A percentile compares a stretch with the other conserved stretches of the same genome.
Evolutionary conservation across 441 rosid genomes (phyloP).

Genomic region (Lepidium campestre): DNA sequence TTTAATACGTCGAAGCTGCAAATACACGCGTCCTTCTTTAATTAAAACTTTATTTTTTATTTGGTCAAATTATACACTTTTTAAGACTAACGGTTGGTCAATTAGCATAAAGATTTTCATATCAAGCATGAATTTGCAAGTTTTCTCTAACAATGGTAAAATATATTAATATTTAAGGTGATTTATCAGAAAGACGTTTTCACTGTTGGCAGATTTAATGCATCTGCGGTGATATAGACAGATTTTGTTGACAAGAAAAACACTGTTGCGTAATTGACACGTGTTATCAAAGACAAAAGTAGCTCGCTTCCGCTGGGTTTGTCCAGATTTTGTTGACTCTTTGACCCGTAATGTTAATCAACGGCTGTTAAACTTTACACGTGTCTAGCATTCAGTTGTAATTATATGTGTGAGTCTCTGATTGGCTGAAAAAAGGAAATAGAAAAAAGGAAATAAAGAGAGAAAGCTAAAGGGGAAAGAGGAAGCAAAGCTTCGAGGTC

Average conservation of each 20-base stretch:
- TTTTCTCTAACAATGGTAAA: neutral
- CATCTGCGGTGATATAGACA: neutral
- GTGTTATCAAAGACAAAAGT: constrained; percentile 24
- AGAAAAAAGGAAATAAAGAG: neutral
- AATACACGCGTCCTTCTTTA: neutral
- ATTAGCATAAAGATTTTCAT: no score
- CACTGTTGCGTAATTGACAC: constrained; percentile 14
- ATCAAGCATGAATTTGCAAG: no score
- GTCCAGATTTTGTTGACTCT: constrained; percentile 29
- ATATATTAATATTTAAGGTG: neutral
- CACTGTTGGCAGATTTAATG: neutral
- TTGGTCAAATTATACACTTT: no score
- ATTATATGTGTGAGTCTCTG: neutral
- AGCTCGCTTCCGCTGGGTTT: constrained; percentile 5
- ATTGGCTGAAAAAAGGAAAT: constrained; percentile 10
- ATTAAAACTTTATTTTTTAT: no score
- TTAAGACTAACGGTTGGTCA: no score
- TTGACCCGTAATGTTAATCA: constrained; percentile 17
- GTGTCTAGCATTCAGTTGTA: constrained; percentile 4
- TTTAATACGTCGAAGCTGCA: neutral
- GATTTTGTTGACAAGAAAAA: neutral
- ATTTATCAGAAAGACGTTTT: neutral
- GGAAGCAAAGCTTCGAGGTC: constrained; percentile 16
- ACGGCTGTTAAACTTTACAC: constrained; percentile 34
- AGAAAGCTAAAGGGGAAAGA: neutral